Conservation (phyloP, 495 filamentous ascomycete species). For the Pseudoneurospora amorphoporcata region DNA sequence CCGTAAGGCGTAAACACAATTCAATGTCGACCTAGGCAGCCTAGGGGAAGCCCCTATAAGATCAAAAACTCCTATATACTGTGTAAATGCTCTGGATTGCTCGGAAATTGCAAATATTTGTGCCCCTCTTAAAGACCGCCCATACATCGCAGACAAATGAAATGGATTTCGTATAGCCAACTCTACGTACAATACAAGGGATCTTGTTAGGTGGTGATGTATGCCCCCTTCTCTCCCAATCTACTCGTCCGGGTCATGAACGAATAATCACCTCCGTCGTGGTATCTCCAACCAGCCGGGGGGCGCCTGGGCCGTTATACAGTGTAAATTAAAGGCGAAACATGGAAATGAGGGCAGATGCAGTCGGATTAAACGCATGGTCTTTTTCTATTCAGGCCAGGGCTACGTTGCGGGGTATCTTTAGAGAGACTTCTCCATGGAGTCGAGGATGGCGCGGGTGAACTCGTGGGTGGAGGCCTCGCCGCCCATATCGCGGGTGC, state of each 20-base stretch:
- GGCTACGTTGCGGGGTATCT: slow-evolving; percentile 3
- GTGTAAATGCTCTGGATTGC: neutral
- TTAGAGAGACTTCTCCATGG: slow-evolving; percentile 62
- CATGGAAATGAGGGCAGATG: neutral
- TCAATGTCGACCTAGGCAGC: neutral
- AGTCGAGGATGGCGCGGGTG: slow-evolving; percentile 80
- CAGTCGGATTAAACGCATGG: neutral
- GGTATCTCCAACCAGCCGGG: neutral
- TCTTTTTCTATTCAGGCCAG: neutral
- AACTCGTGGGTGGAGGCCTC: slow-evolving; percentile 84
- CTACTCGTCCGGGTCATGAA: slow-evolving; percentile 1
- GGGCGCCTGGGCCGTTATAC: neutral
- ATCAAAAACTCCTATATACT: neutral
- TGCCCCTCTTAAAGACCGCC: neutral
- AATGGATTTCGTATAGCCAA: neutral
- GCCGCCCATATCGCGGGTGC: slow-evolving; percentile 94
- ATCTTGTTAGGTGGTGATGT: neutral
- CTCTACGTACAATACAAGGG: neutral
- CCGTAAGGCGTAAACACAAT: neutral
- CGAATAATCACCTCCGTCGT: neutral
- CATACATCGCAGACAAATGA: neutral
- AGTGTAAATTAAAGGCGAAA: neutral
- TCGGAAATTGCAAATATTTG: neutral
- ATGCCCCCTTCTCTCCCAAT: neutral
- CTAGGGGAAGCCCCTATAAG: neutral